Base-by-base conservation (phyloP, 2,329 filamentous ascomycete genomes). In the Ophiocordyceps sinensis region DNA sequence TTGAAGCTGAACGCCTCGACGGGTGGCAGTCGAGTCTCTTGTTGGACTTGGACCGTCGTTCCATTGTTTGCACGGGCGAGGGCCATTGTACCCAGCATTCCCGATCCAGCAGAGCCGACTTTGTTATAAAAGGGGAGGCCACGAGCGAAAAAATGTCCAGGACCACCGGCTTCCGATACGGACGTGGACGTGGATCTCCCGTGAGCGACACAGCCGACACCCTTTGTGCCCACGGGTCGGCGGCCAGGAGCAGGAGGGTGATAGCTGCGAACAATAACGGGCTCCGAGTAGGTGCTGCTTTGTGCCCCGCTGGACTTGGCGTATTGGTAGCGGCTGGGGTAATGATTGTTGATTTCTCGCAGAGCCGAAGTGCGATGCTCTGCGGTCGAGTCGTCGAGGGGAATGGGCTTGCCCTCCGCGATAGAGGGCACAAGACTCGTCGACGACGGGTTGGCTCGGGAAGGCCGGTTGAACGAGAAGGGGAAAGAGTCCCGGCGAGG, bases 211-310 rank as follows among this genome's bases (percentile, higher is more conserved):
- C 56, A 52, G 21, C 54, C 40, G 37, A 37, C 53, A 30, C 54
- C 53, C 28, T 52, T 56, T 15, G 54, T 52, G 42, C 50, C 54
- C 17, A 47, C 49, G 23, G 55, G 55, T 19, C 61, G 60, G 34
- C 51, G 60, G 35, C 51, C 55, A 13, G 57, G 51, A 21, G 51
- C 61, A 11, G 61, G 66, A 1, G 71, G 69, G 36, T 72, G 75
- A 52, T 80, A 79, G 38, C 75, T 79, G 43, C 75, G 68, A 21
- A 80, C 77, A 32, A 80, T 71, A 43, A 80, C 74, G n/a, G 77
- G 77, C 46, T 79, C 74, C 3, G 72, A 77, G 51, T 75, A 77
- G 32, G 74, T 78, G 47, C 65, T 73, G 57, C 61, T 75, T 51
- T 70, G 65, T 15, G 74, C 67, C 11, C 70, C 69, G 12, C 69